Evolutionary conservation across 116 monocot genomes (phyloP).

Genomic region (Cymodocea nodosa): DNA sequence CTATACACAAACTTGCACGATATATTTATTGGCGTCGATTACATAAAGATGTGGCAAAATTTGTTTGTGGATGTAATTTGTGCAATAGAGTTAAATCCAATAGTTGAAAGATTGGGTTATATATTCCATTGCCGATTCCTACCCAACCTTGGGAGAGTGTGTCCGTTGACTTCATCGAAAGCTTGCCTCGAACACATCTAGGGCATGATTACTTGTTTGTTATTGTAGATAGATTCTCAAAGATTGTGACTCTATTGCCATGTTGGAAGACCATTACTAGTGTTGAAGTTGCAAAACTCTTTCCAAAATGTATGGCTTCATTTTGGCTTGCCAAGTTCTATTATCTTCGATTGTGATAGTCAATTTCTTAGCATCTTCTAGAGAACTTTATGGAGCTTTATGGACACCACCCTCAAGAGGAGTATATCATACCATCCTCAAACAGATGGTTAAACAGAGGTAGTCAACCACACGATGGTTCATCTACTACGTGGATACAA

Average conservation of each 20-base stretch:
- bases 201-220: not conserved
- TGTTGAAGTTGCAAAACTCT: too few relatives aligned
- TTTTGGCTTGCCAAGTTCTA: not conserved
- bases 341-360: not conserved
- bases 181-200: not conserved
- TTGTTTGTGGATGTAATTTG: not conserved
- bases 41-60: not conserved
- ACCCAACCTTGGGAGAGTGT: not conserved
- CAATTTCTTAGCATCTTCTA: not conserved
- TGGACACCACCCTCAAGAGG: not conserved
- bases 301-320: not conserved
- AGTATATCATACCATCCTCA: not conserved
- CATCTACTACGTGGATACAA: not conserved
- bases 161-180: not conserved
- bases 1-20: not conserved
- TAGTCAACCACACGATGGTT: not conserved
- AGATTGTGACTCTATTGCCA: not conserved
- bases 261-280: not conserved
- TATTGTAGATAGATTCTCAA: not conserved
- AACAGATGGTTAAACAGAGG: not conserved
- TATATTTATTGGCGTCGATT: not conserved
- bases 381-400: not conserved
- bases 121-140: not conserved
- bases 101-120: not conserved
- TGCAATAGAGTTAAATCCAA: not conserved